A percentile compares a stretch with the other conserved stretches of the same genome.
Evolutionary conservation across 1,139 yeast genomes (phyloP).

Genomic region (Lodderomyces margitis): DNA sequence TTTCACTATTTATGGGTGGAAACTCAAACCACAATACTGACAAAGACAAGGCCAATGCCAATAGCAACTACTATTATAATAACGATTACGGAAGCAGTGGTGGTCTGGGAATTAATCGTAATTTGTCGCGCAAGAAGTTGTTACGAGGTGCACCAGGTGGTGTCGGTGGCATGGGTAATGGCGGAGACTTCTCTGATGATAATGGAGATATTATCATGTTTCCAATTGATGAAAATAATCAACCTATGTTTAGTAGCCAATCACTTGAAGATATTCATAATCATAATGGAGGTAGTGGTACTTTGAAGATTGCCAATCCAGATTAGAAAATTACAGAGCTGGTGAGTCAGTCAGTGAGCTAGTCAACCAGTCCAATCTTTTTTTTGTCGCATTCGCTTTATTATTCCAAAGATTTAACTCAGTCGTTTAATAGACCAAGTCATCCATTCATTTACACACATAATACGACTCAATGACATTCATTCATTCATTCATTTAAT

Average conservation of each 20-base stretch:
- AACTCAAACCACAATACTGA: conserved; percentile 12
- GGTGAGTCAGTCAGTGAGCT: conserved; percentile 5
- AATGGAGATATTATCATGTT: conserved; percentile 20
- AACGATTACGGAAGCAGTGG: conserved; percentile 6
- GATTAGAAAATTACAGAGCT: conserved; percentile 18
- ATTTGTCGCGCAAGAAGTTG: conserved; percentile 34
- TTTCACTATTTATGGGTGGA: conserved; percentile 23
- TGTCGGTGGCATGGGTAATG: neutral
- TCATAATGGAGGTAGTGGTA: conserved; percentile 51
- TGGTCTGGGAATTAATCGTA: conserved; percentile 28
- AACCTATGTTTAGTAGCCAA: conserved; percentile 62
- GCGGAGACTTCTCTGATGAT: conserved; percentile 1
- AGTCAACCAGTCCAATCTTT: conserved; percentile 1
- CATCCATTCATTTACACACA: neutral
- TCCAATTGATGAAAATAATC: conserved; percentile 60
- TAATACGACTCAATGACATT: neutral
- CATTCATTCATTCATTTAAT: conserved; percentile 1
- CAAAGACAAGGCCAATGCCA: conserved; percentile 13
- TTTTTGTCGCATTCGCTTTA: too few species aligned
- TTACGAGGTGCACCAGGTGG: conserved; percentile 12
- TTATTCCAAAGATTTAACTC: too few species aligned
- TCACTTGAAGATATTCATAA: conserved; percentile 75
- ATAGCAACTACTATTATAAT: conserved; percentile 3
- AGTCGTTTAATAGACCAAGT: neutral
- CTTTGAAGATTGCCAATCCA: conserved; percentile 70